Base-by-base conservation (phyloP, 768 basidiomycete species). In the Macrocybe gigantea region DNA sequence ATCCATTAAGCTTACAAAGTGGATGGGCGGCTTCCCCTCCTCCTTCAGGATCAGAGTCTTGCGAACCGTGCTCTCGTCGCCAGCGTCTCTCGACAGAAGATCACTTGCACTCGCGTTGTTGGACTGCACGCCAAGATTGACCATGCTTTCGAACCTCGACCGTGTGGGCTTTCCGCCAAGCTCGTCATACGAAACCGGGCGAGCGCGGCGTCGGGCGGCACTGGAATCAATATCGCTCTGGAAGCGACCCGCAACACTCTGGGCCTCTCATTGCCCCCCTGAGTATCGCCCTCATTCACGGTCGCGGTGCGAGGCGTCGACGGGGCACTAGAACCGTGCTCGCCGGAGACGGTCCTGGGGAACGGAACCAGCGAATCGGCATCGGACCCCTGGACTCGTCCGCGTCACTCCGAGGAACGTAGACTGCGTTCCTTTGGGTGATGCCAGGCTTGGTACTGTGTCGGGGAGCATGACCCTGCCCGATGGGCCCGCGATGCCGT, bases 11-110 rank as follows among this genome's bases (percentile, higher is more conserved):
- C 92, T 77, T 61, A 93, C 92, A 63, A 88, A 93, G 62, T 83
- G 85, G 45, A 85, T 80, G 6, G 87, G 74, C 12, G 82, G 70
- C 69, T 85, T 88, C 44, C 90, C 90, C 53, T 87, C 82, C 69
- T 93, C 92, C 60, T 77, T 73, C 41, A 94, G 75, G 38, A 92
- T 75, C 34, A 94, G 70, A 37, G 83, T 80, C 68, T 82, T 81
- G 33, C 88, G 72, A 29, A 79, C 71, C 2, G 74, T 73, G 56
- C 74, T 79, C 14, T 83, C 84, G 54, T 86, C 85, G 63, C 79
- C 68, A 31, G 80, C 79, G 60, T 82, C 77, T 40, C 83, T 72
- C 49, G 70, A 62, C 58, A 79, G 65, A 51, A 86, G 62, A 63
- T 88, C 87, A 63, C 85, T 88, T 44, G 79, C 75, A 62, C 75